Base-by-base conservation (phyloP, 345 rosid genomes). In the Cardiospermum halicacabum region DNA sequence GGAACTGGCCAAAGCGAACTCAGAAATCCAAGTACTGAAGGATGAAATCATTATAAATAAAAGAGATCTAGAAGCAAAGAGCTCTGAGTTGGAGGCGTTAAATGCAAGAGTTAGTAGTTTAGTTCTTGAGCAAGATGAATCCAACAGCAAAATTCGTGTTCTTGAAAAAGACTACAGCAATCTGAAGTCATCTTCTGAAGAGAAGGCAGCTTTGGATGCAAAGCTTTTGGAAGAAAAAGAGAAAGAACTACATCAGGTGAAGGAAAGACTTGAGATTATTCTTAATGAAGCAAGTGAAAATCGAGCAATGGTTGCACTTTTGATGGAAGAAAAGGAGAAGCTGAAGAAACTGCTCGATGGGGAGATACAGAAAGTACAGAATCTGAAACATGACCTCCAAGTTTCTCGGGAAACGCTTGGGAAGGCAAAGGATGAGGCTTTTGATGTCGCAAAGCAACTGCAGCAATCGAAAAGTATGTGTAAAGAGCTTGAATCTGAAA, bases 401-500 rank as follows among this genome's bases (percentile, higher is more conserved):
- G 68, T 59, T 32, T 69, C 78, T 53, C 72, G 66, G 75, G 84
- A 84, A 72, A 64, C 77, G 63, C 84, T 87, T 48, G 73, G 53
- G 48, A 81, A 78, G 77, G 79, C 77, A 13, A 77, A 66, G 72
- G 80, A 64, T 39, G 85, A 80, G 69, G 84, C 78, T 63, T 82
- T 84, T 67, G 84, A 73, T 71, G 79, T 91, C 67, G 83, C 53
- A 40, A 74, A 72, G 55, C 80, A 73, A 58, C 89, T 91, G 24
- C 64, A 79, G 72, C 74, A 84, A 53, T 82, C 92, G 3, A 74
- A 42, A 74, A 62, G 59, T 47, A 70, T 60, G 56, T 74, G 80
- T 69, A 50, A 72, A 1, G 75, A 84, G 78, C 87, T 94, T 49
- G 88, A 84, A 72, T 78, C 85, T 19, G 92, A 87, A 75, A 67